These are phyloP conservation scores for Alisma plantagoaquatica DNA, from an alignment of 106 monocot genomes.

Conservation along the genomic window DNA sequence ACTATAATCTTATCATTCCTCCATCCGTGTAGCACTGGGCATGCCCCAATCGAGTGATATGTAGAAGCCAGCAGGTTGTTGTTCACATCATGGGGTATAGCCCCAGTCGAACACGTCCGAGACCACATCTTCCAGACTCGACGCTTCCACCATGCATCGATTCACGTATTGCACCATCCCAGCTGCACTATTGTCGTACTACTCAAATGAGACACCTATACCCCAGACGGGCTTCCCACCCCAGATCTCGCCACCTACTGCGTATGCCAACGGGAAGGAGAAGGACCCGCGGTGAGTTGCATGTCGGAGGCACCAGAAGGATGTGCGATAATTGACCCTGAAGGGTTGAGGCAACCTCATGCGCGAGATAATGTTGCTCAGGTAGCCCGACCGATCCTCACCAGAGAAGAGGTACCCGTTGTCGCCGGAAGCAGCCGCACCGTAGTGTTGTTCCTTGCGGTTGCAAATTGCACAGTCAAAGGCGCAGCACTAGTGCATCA, in stretches of 20 bases:
- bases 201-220: no score
- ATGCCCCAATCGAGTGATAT: no score
- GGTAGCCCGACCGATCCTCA: slow-evolving; percentile 31
- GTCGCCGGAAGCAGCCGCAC: not conserved
- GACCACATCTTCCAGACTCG: not conserved
- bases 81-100: slow-evolving; percentile 18
- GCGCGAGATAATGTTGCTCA: slow-evolving; percentile 56
- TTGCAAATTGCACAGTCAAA: slow-evolving; percentile 4
- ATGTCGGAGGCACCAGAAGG: not conserved
- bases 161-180: no score
- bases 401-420: slow-evolving; percentile 25
- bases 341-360: slow-evolving; percentile 31
- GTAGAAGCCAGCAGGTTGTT: no score
- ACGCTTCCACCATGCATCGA: not conserved
- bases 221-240: slow-evolving; percentile 32
- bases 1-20: no score
- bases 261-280: not conserved
- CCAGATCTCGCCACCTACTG: slow-evolving; percentile 15
- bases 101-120: slow-evolving; percentile 19
- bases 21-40: no score
- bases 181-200: slow-evolving; percentile 7
- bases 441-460: no score
- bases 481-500: slow-evolving; percentile 6
- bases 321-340: not conserved
- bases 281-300: not conserved